These are phyloP conservation scores for Triglochin maritima DNA, from an alignment of 106 monocot genomes.

Conservation along the genomic window DNA sequence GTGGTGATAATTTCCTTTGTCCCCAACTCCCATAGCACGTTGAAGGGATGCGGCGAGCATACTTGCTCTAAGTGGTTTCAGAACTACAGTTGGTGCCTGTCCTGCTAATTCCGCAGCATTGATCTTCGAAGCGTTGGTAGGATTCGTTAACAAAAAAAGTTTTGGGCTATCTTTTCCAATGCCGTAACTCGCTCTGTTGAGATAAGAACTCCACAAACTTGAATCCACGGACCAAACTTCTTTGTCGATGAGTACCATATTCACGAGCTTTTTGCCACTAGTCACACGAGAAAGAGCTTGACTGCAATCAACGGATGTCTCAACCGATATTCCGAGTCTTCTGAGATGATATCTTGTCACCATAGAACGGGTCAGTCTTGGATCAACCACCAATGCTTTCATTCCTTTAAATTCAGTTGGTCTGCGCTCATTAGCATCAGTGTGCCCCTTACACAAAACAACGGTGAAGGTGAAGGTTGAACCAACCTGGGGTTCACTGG, in stretches of 20 bases:
- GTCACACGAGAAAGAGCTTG: conserved; percentile 34
- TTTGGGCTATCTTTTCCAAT: conserved; percentile 34
- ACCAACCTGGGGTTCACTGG: conserved; percentile 63
- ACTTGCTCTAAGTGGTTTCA: conserved; percentile 81
- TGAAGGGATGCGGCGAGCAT: conserved; percentile 64
- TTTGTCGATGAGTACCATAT: conserved; percentile 71
- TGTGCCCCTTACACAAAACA: conserved; percentile 31
- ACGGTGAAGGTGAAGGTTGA: conserved; percentile 90
- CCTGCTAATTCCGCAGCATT: conserved; percentile 23
- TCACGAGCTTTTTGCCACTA: conserved; percentile 11
- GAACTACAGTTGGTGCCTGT: conserved; percentile 38
- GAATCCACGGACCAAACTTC: conserved; percentile 49
- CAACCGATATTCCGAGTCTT: conserved; percentile 57
- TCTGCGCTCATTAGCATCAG: conserved; percentile 34
- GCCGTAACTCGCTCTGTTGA: conserved; percentile 22
- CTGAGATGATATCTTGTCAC: conserved; percentile 80
- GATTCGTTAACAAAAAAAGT: conserved; percentile 71
- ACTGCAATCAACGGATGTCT: conserved; percentile 23
- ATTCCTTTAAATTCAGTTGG: conserved; percentile 61
- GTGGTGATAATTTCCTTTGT: conserved; percentile 33
- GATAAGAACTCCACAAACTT: conserved; percentile 35
- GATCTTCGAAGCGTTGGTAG: conserved; percentile 36
- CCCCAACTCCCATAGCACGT: conserved; percentile 49
- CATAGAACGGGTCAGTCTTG: conserved; percentile 53
- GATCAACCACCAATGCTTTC: conserved; percentile 74